Evolutionary conservation across 1,139 yeast genomes (phyloP).

Genomic region (Diutina sp.): DNA sequence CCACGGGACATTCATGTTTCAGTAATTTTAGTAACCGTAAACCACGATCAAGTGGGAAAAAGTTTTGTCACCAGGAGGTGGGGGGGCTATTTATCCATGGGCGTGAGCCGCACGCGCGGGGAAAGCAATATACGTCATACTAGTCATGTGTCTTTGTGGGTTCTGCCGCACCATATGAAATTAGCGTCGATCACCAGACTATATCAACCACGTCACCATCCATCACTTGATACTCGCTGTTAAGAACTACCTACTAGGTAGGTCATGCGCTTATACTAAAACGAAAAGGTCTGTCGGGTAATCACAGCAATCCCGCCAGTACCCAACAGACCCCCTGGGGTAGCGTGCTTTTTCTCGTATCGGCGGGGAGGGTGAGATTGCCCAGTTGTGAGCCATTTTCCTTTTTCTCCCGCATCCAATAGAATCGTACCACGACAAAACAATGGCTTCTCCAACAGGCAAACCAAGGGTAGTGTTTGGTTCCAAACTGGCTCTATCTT

Average conservation of each 20-base stretch:
- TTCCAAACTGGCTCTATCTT: too few species aligned
- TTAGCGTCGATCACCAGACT: too few species aligned
- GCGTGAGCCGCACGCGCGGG: not conserved
- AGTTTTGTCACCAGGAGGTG: not conserved
- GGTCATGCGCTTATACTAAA: too few species aligned
- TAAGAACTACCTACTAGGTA: too few species aligned
- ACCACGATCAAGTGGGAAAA: not conserved
- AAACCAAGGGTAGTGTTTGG: not conserved
- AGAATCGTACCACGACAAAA: not conserved
- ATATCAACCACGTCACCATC: too few species aligned
- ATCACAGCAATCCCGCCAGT: too few species aligned
- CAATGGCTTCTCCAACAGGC: not conserved
- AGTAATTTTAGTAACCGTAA: not conserved
- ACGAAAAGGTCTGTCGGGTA: too few species aligned
- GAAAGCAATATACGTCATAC: not conserved
- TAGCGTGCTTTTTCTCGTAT: not conserved
- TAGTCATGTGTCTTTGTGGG: not conserved
- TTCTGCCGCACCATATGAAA: not conserved
- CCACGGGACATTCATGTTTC: not conserved
- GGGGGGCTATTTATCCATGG: not conserved
- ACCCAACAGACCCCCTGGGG: too few species aligned
- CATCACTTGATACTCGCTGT: too few species aligned
- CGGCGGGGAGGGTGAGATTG: not conserved
- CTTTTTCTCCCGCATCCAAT: not conserved
- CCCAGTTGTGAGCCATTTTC: not conserved